Base-by-base conservation (phyloP, 2,329 filamentous ascomycete genomes). In the Torrubiellomyces zombiae region DNA sequence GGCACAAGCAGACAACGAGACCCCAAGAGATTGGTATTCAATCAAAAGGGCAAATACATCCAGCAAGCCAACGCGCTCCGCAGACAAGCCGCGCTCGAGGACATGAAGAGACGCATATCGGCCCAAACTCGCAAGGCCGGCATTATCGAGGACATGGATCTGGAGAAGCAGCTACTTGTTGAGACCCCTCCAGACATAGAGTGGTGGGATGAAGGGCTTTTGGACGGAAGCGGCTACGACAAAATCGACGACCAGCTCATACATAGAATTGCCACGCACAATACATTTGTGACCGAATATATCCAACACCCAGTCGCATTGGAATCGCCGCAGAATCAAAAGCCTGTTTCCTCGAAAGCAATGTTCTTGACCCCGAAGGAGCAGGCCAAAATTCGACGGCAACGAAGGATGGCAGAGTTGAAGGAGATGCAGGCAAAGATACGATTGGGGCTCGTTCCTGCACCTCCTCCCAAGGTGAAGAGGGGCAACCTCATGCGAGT, bases 371-470 rank as follows among this genome's bases (percentile, higher is more conserved):
- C 91, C 2, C 62, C 73, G 7, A 83, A 81, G 44, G 91, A 98
- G 54, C 81, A 86, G 50, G 78, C 80, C 26, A 95, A 95, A 50
- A 60, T 92, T 29, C 77, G 89, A 26, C 69, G 89, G 18, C 83
- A 94, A 51, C 73, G 82, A 27, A 73, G 91, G 35, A 86, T 86
- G 69, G 85, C 80, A 20, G 82, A 94, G 34, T 60, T 92, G 34
- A 95, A 95, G 49, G 91, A 98, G 51, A 75, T 85, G 44, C 89
- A 98, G 52, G 85, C 86, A 18, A 95, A 98, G 57, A 89, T 95
- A 33, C 69, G 86, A 30, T 60, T 98, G 8, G 89, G 89, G 12
- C 63, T 98, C 9, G 76, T 86, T 31, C 82, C 85, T 3, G 81
- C 86, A 12, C 83, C 85, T 15, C 78, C 85, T 14, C 86, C 89